Base-by-base conservation (phyloP, 495 filamentous ascomycete genomes). In the Coniosporium apollinis region DNA sequence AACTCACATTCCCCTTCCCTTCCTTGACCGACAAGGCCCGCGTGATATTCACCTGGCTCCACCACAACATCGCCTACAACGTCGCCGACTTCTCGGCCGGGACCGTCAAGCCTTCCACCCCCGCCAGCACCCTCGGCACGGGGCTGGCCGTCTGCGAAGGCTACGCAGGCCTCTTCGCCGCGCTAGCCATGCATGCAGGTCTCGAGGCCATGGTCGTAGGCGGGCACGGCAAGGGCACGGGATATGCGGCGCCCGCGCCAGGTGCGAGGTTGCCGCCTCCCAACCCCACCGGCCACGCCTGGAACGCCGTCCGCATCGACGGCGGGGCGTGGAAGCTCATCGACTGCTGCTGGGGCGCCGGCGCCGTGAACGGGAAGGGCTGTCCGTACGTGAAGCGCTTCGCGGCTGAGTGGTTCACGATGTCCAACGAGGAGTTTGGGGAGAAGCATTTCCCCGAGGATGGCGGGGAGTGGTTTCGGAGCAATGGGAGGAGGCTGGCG, bases 341-440 rank as follows among this genome's bases (percentile, higher is more conserved):
- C 25, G 89, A 97, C 47, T 42, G 74, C 2, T 94, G 89, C 52
- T 97, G 89, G 89, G 89, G 89, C 25, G 83, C 87, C 0, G 89
- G 89, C 8, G 48, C 46, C 29, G 51, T 77, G 42, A 31, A 57
- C 51, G 55, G 68, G 28, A 29, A 53, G 45, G 61, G 59, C 21
- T 41, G 56, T 45, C 56, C 62, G 1, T 96, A 89, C 56, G 59
- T 59, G 22, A 67, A 76, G 42, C 42, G 50, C n/a, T 89, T 94
- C 51, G 66, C 61, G 1, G 69, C 85, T 1, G 49, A 60, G 6
- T 59, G 66, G 47, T 97, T 97, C 56, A 77, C 67, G n/a, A 67
- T 75, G 52, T 56, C 66, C n/a, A 93, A 93, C 49, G 74, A 82
- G 25, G 69, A 77, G 14, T 91, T 97, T 45, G 84, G 84, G 0